Conservation (phyloP, 495 filamentous ascomycete species). For the Penicillium cinerascens region DNA sequence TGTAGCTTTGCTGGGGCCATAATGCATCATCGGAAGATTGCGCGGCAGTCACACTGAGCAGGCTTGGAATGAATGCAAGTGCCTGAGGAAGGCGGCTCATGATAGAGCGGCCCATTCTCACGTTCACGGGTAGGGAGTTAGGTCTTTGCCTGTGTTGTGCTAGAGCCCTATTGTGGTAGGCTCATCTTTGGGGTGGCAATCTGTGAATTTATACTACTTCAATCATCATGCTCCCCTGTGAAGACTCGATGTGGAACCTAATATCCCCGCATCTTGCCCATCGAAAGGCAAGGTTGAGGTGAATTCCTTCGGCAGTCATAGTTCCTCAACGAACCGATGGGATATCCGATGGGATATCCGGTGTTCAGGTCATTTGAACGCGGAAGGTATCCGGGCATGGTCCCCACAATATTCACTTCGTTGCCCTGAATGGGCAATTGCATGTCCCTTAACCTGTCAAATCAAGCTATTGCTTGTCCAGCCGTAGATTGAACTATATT, state of each 20-base stretch:
- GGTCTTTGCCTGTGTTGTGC: background rate
- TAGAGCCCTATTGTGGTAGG: background rate
- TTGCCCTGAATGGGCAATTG: too few species aligned
- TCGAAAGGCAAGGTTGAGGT: too few species aligned
- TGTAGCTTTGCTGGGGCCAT: constrained; percentile 14
- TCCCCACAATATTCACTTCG: background rate
- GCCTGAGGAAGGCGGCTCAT: background rate
- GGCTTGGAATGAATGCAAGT: constrained; percentile 1
- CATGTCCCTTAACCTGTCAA: too few species aligned
- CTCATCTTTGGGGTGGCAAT: background rate
- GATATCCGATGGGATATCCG: too few species aligned
- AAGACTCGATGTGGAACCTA: background rate
- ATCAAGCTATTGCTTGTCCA: too few species aligned
- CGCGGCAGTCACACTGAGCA: background rate
- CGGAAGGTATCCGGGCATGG: background rate
- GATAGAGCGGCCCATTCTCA: background rate
- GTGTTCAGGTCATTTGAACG: background rate
- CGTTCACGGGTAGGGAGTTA: background rate
- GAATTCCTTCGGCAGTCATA: constrained; percentile 2
- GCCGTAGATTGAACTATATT: too few species aligned
- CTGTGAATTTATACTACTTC: background rate
- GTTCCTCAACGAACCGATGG: background rate
- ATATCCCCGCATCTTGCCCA: constrained; percentile 2
- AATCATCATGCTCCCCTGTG: background rate
- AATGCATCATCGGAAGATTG: too few species aligned